Evolutionary conservation across 805 yeast species (phyloP), one percentile per base, ranked within the genome.

Genomic region (Cyberlindnera euphorbiae): DNA sequence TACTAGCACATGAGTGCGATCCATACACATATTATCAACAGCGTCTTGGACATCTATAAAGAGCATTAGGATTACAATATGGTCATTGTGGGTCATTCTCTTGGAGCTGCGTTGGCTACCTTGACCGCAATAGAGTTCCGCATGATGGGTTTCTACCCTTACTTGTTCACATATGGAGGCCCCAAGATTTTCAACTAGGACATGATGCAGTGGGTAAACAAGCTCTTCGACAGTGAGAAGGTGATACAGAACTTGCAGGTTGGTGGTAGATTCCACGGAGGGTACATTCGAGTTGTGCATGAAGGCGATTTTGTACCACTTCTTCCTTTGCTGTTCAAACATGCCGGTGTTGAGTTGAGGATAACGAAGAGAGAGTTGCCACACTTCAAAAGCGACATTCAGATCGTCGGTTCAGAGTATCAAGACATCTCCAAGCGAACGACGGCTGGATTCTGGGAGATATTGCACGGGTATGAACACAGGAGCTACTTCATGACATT

Each of bases 41-140:
- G 39, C 1, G 61, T 78, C 3, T 52, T 62, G n/a, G 45, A 47
- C 2, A 45, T 74, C 10, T 55, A 59, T 23, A 31, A 49, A 2
- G 44, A 60, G 14, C 54, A 71, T 47, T 77, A 79, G 0, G 65
- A 65, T 24, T 80, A 75, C 53, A 56, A 63, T 16, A 41, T 82
- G 12, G 66, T 75, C 3, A 64, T 80, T 1, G 62, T 76, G 1
- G 94, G 95, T 0, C 94, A 84, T 59, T 84, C 94, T 0, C 60
- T 84, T 32, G 89, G 89, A 1, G 94, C 78, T 2, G 88, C 90
- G 0, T 52, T 82, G 27, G 81, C 89, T 1, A 57, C 69, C 2
- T 60, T 84, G 27, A 66, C 75, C 12, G 90, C 82, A 0, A 67
- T 78, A 29, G 93, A 84, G 49, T 63, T 80, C 31, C 63, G 71